A percentile compares a stretch with the other conserved stretches of the same genome.
phyloP scores from a whole-genome alignment of 1,284 basidiomycete species.

The Caloboletus firmus region DNA sequence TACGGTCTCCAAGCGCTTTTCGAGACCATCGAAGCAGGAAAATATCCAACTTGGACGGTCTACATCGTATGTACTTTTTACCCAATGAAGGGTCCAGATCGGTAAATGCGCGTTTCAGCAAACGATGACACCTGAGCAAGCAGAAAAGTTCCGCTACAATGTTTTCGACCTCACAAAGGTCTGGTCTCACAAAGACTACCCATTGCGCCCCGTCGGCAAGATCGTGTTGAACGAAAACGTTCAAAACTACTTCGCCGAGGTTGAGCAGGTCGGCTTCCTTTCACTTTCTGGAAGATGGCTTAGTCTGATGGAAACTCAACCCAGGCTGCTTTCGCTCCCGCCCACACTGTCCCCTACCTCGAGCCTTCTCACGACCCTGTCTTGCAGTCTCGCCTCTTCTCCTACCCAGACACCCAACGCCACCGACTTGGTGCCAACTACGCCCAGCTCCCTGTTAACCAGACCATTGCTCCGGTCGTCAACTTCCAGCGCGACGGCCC shows the following conservation, averaged over 20 bases:
- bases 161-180: slow-evolving; percentile 90
- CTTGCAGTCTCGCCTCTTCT: slow-evolving; percentile 90
- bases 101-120: slow-evolving; percentile 48
- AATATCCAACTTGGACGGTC: slow-evolving; percentile 80
- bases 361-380: slow-evolving; percentile 90
- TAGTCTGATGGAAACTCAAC: slow-evolving; percentile 22
- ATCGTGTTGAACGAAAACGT: slow-evolving; percentile 85
- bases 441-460: slow-evolving; percentile 87
- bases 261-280: slow-evolving; percentile 65
- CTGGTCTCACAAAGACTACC: slow-evolving; percentile 84
- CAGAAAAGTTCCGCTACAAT: slow-evolving; percentile 88
- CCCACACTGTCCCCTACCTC: slow-evolving; percentile 83
- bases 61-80: slow-evolving; percentile 52
- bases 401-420: slow-evolving; percentile 93
- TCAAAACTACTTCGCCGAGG: slow-evolving; percentile 84
- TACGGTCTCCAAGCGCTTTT: slow-evolving; percentile 78
- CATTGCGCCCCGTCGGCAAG: slow-evolving; percentile 84
- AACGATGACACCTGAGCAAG: slow-evolving; percentile 88
- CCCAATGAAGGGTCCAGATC: background rate
- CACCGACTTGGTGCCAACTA: slow-evolving; percentile 88
- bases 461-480: slow-evolving; percentile 66
- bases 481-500: slow-evolving; percentile 87
- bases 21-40: slow-evolving; percentile 74
- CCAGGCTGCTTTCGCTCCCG: slow-evolving; percentile 81
- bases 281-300: background rate